A percentile compares a stretch with the other conserved stretches of the same genome.
Evolutionary conservation across 2,329 filamentous ascomycete species (phyloP).

Genomic region (Thelonectria discophora): DNA sequence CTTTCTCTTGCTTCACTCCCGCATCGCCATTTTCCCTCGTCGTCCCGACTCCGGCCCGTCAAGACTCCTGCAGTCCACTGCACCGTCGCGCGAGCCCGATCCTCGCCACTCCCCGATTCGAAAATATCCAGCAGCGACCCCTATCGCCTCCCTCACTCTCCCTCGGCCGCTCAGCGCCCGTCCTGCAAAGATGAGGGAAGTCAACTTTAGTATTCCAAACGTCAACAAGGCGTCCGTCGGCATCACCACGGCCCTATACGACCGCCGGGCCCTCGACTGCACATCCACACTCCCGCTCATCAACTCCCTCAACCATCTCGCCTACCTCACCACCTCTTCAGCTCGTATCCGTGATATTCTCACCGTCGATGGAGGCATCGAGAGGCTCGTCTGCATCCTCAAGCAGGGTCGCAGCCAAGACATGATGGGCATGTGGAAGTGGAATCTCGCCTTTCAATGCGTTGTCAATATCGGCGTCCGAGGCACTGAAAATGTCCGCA

Average conservation of each 20-base stretch:
- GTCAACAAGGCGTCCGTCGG: constrained; percentile 99
- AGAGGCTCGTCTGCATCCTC: constrained; percentile 94
- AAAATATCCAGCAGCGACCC: constrained; percentile 25
- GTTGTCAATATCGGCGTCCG: constrained; percentile 98
- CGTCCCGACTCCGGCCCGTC: neutral
- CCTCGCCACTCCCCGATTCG: constrained; percentile 17
- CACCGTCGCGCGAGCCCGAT: constrained; percentile 21
- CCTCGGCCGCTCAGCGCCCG: constrained; percentile 30
- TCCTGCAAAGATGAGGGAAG: constrained; percentile 87
- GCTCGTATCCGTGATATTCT: constrained; percentile 97
- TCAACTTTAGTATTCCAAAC: constrained; percentile 99
- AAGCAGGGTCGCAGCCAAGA: constrained; percentile 97
- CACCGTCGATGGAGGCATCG: constrained; percentile 97
- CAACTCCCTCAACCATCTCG: constrained; percentile 98
- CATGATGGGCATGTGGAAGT: constrained; percentile 99
- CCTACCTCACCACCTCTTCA: constrained; percentile 97
- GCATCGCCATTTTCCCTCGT: constrained; percentile 12
- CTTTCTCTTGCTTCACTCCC: constrained; percentile 17
- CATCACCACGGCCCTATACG: constrained; percentile 98
- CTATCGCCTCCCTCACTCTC: constrained; percentile 25
- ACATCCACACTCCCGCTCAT: constrained; percentile 97
- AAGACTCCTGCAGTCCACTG: constrained; percentile 6
- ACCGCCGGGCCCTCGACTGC: constrained; percentile 96
- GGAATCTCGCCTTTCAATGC: constrained; percentile 98
- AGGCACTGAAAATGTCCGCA: constrained; percentile 92